Conservation (phyloP, 2,329 filamentous ascomycete species). For the Gaeumannomyces sp. region DNA sequence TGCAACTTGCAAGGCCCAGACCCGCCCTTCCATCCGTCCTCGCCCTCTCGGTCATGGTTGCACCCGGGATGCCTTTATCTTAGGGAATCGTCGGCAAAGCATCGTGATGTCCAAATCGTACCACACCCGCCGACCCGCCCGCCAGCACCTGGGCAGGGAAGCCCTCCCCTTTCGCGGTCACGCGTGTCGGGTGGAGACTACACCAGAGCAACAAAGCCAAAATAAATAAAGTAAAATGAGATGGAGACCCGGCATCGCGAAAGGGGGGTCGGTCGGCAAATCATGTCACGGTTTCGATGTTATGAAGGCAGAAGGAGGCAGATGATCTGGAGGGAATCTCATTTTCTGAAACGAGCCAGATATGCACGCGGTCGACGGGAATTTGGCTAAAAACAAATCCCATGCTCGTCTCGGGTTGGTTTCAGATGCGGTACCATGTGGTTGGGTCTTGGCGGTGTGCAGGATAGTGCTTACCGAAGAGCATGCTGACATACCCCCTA, state of each 20-base stretch:
- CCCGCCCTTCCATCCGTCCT: not conserved
- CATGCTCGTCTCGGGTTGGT: slow-evolving; percentile 1
- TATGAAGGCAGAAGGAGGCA: not conserved
- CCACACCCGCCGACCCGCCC: not conserved
- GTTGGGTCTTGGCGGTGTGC: not conserved
- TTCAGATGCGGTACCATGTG: not conserved
- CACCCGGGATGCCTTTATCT: not conserved
- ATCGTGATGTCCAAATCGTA: not conserved
- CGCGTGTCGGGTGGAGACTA: too few relatives aligned
- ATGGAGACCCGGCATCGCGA: not conserved
- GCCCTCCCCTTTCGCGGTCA: too few relatives aligned
- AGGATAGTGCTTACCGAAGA: not conserved
- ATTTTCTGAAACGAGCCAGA: not conserved
- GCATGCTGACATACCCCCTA: too few relatives aligned
- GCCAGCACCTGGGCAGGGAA: too few relatives aligned
- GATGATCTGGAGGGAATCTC: not conserved
- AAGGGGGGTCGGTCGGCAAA: not conserved
- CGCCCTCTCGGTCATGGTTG: not conserved
- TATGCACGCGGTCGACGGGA: not conserved
- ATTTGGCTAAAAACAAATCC: not conserved
- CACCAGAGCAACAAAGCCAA: not conserved
- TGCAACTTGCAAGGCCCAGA: not conserved
- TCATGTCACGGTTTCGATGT: not conserved
- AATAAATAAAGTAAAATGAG: not conserved
- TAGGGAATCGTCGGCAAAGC: not conserved